phyloP scores from a whole-genome alignment of 805 yeast species.

The Isabelozyma heimii region DNA sequence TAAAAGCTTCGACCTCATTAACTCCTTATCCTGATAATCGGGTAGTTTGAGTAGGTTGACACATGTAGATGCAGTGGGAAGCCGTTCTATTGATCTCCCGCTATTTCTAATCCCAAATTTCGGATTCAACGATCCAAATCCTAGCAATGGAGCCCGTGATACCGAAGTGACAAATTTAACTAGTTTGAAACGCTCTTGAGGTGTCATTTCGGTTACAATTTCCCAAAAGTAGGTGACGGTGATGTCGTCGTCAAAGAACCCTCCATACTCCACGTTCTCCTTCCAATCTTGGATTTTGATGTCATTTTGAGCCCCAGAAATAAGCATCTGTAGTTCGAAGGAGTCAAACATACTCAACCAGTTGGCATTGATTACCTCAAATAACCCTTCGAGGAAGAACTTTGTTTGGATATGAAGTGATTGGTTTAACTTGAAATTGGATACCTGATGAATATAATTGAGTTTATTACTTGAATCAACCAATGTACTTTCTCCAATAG shows the following conservation, averaged over 20 bases:
- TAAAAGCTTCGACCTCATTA: conserved; percentile 60
- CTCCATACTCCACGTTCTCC: conserved; percentile 62
- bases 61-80: conserved; percentile 95
- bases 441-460: conserved; percentile 71
- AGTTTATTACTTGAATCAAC: conserved; percentile 63
- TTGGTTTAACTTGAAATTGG: conserved; percentile 75
- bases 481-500: conserved; percentile 53
- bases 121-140: conserved; percentile 74
- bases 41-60: conserved; percentile 85
- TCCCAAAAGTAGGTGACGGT: conserved; percentile 74
- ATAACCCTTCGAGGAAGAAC: conserved; percentile 68
- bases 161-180: conserved; percentile 91
- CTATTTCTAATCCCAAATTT: conserved; percentile 75
- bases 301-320: conserved; percentile 72
- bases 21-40: conserved; percentile 61
- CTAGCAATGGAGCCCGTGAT: conserved; percentile 86
- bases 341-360: conserved; percentile 90
- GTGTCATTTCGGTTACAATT: conserved; percentile 63
- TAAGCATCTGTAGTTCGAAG: conserved; percentile 75
- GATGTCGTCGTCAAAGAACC: conserved; percentile 50
- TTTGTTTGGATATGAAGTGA: conserved; percentile 57
- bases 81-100: conserved; percentile 52
- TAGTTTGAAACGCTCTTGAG: conserved; percentile 61
- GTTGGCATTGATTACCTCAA: conserved; percentile 59
- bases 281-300: conserved; percentile 71